Percentiles rank a stretch among this genome's conserved stretches.
Conservation (phyloP, 257 asterid genomes). For the Forsythia suspensa region DNA sequence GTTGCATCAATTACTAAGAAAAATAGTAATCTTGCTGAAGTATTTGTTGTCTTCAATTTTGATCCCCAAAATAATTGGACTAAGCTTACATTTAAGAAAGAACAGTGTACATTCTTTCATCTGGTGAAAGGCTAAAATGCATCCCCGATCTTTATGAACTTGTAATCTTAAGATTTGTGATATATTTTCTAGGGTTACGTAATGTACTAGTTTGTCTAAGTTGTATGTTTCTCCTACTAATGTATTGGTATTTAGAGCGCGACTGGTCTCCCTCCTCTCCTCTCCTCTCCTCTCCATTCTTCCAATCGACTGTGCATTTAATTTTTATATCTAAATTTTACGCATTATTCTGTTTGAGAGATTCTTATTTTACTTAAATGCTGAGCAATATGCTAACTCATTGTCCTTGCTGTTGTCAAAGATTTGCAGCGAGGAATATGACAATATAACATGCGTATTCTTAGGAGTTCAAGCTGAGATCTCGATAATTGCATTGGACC, state of each 20-base stretch:
- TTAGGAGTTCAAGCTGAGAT: slow-evolving; percentile 88
- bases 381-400: slow-evolving; percentile 28
- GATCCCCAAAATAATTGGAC: not conserved
- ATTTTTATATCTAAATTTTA: not conserved
- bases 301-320: not conserved
- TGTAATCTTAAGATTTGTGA: not conserved
- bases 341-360: not conserved
- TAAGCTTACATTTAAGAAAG: not conserved
- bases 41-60: not conserved
- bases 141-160: not conserved
- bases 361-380: not conserved
- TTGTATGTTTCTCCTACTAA: not conserved
- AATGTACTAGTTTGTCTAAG: not conserved
- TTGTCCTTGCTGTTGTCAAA: slow-evolving; percentile 33
- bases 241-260: not conserved
- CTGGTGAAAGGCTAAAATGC: not conserved
- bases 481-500: slow-evolving; percentile 79
- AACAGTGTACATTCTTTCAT: not conserved
- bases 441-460: slow-evolving; percentile 62
- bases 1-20: slow-evolving; percentile 7
- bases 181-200: not conserved
- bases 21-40: not conserved
- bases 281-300: not conserved
- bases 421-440: slow-evolving; percentile 95
- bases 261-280: not conserved